phyloP scores from a whole-genome alignment of 225 moss, liverwort and hornwort genomes.

The Antitrichia curtipendula region DNA sequence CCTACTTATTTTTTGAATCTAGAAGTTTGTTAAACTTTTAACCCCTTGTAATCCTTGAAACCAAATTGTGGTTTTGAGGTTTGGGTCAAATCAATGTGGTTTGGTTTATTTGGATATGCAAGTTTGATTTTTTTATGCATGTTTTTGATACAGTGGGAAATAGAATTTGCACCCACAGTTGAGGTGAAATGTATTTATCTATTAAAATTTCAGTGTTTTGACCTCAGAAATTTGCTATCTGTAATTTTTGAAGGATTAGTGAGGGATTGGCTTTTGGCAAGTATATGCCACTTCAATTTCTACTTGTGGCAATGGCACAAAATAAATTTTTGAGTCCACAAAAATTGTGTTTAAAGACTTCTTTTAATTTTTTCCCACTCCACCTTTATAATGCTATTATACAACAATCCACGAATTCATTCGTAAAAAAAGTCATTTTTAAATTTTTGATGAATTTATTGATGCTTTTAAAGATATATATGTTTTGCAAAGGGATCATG shows the following conservation, averaged over 20 bases:
- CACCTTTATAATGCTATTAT: neutral
- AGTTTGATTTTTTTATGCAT: neutral
- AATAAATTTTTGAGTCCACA: neutral
- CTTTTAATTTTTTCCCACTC: neutral
- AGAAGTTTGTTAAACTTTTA: neutral
- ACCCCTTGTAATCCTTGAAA: neutral
- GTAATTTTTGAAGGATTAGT: neutral
- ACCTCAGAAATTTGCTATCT: neutral
- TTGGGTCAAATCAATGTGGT: neutral
- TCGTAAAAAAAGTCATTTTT: neutral
- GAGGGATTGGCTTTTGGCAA: neutral
- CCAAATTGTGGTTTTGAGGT: neutral
- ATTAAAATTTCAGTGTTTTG: neutral
- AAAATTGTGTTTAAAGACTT: neutral
- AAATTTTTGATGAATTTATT: neutral
- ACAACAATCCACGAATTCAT: neutral
- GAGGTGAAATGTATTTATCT: neutral
- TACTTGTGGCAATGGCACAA: no score
- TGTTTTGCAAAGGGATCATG: neutral
- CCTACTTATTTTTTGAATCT: no score
- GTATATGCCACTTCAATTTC: neutral
- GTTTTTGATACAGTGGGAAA: accelerated
- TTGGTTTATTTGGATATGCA: neutral
- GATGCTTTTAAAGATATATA: neutral
- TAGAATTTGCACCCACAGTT: neutral